Conservation (phyloP, 169 alveolate genomes). For the Plasmodium falciparum region DNA sequence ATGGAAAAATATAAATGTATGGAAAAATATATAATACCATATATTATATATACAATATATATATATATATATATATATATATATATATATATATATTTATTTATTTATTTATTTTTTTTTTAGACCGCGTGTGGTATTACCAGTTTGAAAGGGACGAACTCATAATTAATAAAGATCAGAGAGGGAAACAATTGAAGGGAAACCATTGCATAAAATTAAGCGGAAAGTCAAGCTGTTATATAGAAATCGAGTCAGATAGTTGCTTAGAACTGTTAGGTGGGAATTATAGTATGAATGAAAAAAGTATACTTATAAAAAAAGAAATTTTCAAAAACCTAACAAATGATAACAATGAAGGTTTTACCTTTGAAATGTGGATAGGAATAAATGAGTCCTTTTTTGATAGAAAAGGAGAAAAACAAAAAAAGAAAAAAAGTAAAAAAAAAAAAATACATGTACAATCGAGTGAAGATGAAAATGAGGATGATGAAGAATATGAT, state of each 20-base stretch:
- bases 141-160: conserved; percentile 12
- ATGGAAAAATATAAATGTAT: no score
- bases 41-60: no score
- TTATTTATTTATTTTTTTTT: background rate
- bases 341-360: conserved; percentile 56
- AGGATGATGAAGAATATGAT: background rate
- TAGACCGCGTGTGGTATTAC: conserved; percentile 37
- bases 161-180: conserved; percentile 3
- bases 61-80: no score
- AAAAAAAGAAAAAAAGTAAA: conserved; percentile 2
- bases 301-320: conserved; percentile 36
- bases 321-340: conserved; percentile 30
- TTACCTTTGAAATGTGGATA: conserved; percentile 73
- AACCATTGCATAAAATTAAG: conserved; percentile 37
- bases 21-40: background rate
- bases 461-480: background rate
- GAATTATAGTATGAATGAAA: conserved; percentile 57
- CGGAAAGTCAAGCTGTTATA: conserved; percentile 31
- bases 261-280: conserved; percentile 67
- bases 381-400: conserved; percentile 26
- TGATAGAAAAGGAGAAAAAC: background rate
- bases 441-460: background rate
- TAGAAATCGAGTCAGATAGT: conserved; percentile 36
- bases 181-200: conserved; percentile 14
- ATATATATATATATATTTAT: no score